phyloP scores from a whole-genome alignment of 73 alveolate species.

The Diophrys sp. region DNA sequence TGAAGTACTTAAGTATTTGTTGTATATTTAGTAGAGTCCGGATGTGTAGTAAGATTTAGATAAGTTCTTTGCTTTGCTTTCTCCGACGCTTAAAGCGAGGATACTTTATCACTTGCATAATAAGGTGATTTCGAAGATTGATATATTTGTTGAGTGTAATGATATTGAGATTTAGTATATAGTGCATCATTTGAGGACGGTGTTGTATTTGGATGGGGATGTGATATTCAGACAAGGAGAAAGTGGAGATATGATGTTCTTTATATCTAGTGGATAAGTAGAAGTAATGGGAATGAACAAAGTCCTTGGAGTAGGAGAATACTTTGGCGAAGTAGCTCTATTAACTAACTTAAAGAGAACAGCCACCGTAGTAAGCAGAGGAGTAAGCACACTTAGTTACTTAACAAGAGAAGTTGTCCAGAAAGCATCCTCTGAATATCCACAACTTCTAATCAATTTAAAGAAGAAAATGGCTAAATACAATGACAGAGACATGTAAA shows the following conservation, averaged over 20 bases:
- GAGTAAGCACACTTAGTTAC: slow-evolving; percentile 28
- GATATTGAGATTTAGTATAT: slow-evolving; percentile 33
- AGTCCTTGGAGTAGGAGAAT: slow-evolving; percentile 30
- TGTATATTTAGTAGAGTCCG: slow-evolving; percentile 48
- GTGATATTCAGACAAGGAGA: slow-evolving; percentile 41
- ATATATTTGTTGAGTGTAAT: slow-evolving; percentile 21
- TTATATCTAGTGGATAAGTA: slow-evolving; percentile 38
- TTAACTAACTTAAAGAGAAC: slow-evolving; percentile 52
- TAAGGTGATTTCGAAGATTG: slow-evolving; percentile 10
- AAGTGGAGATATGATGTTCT: slow-evolving; percentile 35
- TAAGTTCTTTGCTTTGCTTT: slow-evolving; percentile 39
- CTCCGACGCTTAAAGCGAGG: slow-evolving; percentile 39
- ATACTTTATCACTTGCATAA: slow-evolving; percentile 29
- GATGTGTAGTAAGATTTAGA: slow-evolving; percentile 49
- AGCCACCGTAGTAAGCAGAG: slow-evolving; percentile 30
- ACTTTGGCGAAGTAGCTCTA: slow-evolving; percentile 59
- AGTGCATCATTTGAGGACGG: slow-evolving; percentile 22
- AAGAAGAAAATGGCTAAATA: slow-evolving; percentile 23
- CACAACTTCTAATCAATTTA: slow-evolving; percentile 24
- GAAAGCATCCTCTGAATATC: slow-evolving; percentile 28
- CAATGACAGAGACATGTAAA: slow-evolving; percentile 35
- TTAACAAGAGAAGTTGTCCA: slow-evolving; percentile 14
- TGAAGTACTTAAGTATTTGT: slow-evolving; percentile 36
- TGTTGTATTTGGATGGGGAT: slow-evolving; percentile 37
- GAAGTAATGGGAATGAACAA: slow-evolving; percentile 35